These are phyloP conservation scores for Candida fluviatilis DNA, from an alignment of 805 yeast genomes.

Conservation along the genomic window DNA sequence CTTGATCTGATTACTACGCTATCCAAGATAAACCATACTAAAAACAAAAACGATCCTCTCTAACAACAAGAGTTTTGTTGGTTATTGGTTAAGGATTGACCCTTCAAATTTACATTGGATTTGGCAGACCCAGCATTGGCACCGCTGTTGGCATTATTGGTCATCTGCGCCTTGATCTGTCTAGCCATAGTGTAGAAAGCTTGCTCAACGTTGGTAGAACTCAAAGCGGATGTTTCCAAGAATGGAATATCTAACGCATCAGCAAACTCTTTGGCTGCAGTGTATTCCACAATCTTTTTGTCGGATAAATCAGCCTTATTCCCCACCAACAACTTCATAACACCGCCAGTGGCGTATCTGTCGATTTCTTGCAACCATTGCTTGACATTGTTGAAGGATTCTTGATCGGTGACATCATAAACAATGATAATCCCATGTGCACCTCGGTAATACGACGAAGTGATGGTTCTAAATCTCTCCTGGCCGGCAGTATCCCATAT, in stretches of 20 bases:
- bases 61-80: conserved; percentile 39
- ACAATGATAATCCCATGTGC: conserved; percentile 98
- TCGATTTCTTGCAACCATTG: conserved; percentile 99
- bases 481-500: conserved; percentile 99
- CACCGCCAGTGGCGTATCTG: conserved; percentile 97
- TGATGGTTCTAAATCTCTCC: conserved; percentile 96
- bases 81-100: conserved; percentile 49
- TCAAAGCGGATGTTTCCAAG: conserved; percentile 93
- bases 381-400: conserved; percentile 91
- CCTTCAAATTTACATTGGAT: conserved; percentile 68
- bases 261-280: conserved; percentile 96
- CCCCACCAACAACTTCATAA: conserved; percentile 91
- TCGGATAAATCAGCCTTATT: conserved; percentile 93
- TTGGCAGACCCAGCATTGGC: conserved; percentile 49
- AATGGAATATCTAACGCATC: conserved; percentile 92
- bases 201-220: conserved; percentile 95
- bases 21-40: background rate
- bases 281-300: conserved; percentile 92
- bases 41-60: background rate
- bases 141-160: conserved; percentile 40
- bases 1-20: background rate
- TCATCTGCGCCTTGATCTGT: conserved; percentile 95
- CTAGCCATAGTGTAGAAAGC: conserved; percentile 98
- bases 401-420: conserved; percentile 97
- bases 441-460: conserved; percentile 96